phyloP scores from a whole-genome alignment of 2,329 filamentous ascomycete genomes.

The Microcyclosporella mali region DNA sequence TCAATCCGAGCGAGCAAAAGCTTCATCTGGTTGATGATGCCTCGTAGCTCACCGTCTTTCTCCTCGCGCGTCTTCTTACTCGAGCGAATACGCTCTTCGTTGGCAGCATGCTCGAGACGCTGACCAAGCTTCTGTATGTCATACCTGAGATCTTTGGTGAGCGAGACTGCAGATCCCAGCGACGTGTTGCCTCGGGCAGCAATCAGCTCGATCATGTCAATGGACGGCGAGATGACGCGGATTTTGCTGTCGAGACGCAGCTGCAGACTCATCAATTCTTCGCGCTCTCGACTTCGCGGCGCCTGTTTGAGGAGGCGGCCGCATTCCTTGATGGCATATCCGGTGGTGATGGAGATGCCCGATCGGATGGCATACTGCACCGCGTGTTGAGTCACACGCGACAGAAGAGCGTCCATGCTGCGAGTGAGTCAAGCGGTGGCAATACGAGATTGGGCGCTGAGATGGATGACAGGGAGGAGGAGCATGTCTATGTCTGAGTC shows the following conservation, averaged over 20 bases:
- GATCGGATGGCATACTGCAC: constrained; percentile 90
- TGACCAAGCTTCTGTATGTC: constrained; percentile 77
- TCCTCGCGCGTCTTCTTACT: constrained; percentile 47
- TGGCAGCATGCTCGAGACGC: constrained; percentile 64
- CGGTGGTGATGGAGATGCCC: constrained; percentile 77
- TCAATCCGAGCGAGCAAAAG: constrained; percentile 72
- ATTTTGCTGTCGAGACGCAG: constrained; percentile 78
- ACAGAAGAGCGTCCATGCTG: constrained; percentile 65
- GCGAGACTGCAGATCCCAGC: constrained; percentile 74
- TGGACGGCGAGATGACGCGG: constrained; percentile 82
- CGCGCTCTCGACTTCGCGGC: constrained; percentile 61
- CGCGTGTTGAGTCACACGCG: constrained; percentile 67
- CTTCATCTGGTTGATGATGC: constrained; percentile 70
- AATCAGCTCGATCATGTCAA: constrained; percentile 87
- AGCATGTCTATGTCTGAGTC: constrained; percentile 1
- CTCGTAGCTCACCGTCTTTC: constrained; percentile 59
- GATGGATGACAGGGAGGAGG: background rate
- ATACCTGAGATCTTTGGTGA: constrained; percentile 75
- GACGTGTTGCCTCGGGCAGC: constrained; percentile 70
- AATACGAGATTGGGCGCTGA: background rate
- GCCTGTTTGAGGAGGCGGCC: constrained; percentile 68
- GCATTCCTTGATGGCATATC: constrained; percentile 78
- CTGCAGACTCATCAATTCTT: constrained; percentile 68
- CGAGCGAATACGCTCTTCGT: constrained; percentile 51
- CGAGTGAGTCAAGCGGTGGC: constrained; percentile 5